Conservation (phyloP, 257 asterid genomes). For the Solanum sitiens region DNA sequence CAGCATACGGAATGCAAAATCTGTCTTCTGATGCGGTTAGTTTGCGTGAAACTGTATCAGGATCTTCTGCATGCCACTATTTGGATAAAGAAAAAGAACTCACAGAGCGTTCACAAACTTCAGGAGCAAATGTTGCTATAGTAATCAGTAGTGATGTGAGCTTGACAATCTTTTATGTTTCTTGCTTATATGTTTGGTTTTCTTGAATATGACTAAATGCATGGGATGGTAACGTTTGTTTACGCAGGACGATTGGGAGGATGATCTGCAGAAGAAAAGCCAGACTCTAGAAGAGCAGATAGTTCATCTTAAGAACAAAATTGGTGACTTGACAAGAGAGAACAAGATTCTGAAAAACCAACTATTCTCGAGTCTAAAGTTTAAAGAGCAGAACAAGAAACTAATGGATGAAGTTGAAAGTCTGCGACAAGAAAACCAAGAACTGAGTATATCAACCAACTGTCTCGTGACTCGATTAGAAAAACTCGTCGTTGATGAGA, state of each 20-base stretch:
- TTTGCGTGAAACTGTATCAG: not conserved
- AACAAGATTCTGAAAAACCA: not conserved
- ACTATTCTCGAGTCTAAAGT: not conserved
- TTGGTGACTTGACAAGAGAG: not conserved
- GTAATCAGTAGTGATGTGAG: conserved; percentile 6
- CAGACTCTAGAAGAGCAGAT: conserved; percentile 1
- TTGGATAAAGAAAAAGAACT: not conserved
- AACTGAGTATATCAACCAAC: not conserved
- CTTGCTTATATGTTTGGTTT: not conserved
- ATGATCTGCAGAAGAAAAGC: not conserved
- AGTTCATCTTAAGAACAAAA: not conserved
- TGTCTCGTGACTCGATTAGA: not conserved
- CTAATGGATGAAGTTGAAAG: not conserved
- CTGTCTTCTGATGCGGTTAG: not conserved
- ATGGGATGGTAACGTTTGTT: not conserved
- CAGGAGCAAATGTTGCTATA: not conserved
- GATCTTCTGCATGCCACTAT: not conserved
- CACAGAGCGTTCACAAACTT: not conserved
- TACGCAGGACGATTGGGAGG: conserved; percentile 2
- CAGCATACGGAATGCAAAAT: not conserved
- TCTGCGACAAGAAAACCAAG: conserved; percentile 1
- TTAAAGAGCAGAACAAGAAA: conserved; percentile 3
- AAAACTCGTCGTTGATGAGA: not conserved
- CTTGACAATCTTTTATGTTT: not conserved
- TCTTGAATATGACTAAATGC: not conserved